Base-by-base conservation (phyloP, 371 early-diverging fungal genomes). In the Rhizopus delemar region DNA sequence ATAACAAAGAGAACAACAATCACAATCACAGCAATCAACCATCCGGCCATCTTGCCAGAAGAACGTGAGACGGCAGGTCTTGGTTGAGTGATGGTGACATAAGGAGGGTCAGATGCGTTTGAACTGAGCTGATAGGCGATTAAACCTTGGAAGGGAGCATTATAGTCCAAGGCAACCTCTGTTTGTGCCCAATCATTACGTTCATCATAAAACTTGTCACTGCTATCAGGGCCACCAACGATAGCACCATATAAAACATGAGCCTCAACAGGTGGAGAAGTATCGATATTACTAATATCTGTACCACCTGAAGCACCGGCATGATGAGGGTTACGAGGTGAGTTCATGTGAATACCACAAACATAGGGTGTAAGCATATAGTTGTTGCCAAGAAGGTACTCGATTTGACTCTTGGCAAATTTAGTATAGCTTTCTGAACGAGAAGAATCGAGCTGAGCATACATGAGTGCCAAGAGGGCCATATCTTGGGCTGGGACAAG, bases 81-180 rank as follows among this genome's bases (percentile, higher is more conserved):
- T 3, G 69, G 73, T n/a, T 62, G 52, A 7, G 74, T 68, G 16
- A 79, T 79, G 35, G 64, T 63, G 8, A 78, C 84, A 70, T 84
- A 87, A 5, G 81, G 81, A 35, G 87, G 87, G 46, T 82, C 81
- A 2, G 48, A 31, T 3, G 72, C 62, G 7, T 73, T 56, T 12
- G 66, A 62, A 56, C 74, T 71, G n/a, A 85, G 70, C 55, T 84
- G 83, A 59, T 83, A 80, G 7, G 87, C 87, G 45, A 87, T 61
- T 39, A 87, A 51, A 3, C 80, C 82, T 34, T 81, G 81, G 57
- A 85, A 83, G 0, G 85, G 85, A 5, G 87, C 84, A 64, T 87
- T 87, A 62, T 87, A 87, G 59, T 87, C 87, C 48, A 87, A 51
- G 2, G 87, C 87, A 8, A 85, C 87, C 68, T 77, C 85, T 16